These are phyloP conservation scores for Aspergillus quadrilineatus DNA, from an alignment of 2,329 filamentous ascomycete species.

Conservation along the genomic window DNA sequence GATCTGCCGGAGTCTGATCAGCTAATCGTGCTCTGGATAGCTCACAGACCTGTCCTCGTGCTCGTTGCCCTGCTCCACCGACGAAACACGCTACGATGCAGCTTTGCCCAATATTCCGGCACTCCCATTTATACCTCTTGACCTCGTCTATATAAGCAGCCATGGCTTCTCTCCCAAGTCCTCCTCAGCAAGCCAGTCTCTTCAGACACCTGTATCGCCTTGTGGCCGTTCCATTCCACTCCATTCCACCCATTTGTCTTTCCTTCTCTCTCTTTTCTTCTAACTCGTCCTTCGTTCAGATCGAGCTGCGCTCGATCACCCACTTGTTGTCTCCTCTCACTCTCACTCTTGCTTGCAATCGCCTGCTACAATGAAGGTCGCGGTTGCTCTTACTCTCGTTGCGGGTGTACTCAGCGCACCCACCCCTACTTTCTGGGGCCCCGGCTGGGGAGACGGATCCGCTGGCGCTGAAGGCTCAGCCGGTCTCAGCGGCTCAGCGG, in stretches of 20 bases:
- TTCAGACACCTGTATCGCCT: too few species aligned
- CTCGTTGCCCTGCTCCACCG: background rate
- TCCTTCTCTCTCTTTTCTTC: too few species aligned
- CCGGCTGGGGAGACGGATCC: background rate
- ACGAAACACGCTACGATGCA: background rate
- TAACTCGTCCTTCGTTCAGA: background rate
- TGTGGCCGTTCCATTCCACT: too few species aligned
- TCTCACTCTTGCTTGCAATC: background rate
- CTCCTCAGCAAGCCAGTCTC: too few species aligned
- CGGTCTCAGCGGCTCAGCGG: background rate
- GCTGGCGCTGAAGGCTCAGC: background rate
- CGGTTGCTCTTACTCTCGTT: constrained; percentile 22
- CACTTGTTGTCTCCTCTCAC: background rate
- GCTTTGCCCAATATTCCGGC: too few species aligned
- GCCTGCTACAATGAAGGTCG: constrained; percentile 23
- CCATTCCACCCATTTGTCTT: too few species aligned
- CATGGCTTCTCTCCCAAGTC: too few species aligned
- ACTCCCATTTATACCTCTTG: too few species aligned
- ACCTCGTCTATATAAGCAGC: too few species aligned
- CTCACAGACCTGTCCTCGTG: background rate
- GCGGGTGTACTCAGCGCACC: constrained; percentile 25
- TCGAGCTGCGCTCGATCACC: constrained; percentile 2
- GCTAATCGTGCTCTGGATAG: background rate
- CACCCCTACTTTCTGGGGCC: constrained; percentile 21
- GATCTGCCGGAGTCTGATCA: background rate